These are phyloP conservation scores for Amauroascus verrucosus DNA, from an alignment of 2,329 filamentous ascomycete species.

Conservation along the genomic window DNA sequence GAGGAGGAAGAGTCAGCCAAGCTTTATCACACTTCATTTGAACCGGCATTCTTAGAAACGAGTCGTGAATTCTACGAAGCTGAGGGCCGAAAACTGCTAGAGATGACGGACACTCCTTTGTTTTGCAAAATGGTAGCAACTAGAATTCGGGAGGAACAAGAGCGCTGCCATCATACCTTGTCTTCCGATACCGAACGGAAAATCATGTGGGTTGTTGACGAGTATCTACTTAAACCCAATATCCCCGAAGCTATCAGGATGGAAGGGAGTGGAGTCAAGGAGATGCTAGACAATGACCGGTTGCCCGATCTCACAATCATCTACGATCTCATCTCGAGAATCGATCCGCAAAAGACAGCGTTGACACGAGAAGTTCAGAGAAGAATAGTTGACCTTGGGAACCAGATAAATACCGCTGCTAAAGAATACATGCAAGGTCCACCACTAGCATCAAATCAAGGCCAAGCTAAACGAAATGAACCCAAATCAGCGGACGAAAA, in stretches of 20 bases:
- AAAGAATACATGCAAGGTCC: conserved; percentile 47
- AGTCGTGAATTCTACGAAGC: conserved; percentile 63
- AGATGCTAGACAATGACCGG: conserved; percentile 87
- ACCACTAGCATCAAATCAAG: conserved; percentile 34
- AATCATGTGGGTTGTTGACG: conserved; percentile 66
- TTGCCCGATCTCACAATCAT: conserved; percentile 67
- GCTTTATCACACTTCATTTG: conserved; percentile 74
- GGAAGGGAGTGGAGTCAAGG: conserved; percentile 70
- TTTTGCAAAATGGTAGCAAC: conserved; percentile 70
- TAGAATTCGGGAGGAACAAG: conserved; percentile 68
- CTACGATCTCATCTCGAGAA: conserved; percentile 65
- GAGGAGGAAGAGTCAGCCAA: conserved; percentile 70
- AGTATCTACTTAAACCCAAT: conserved; percentile 66
- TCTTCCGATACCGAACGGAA: conserved; percentile 61
- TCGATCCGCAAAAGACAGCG: conserved; percentile 62
- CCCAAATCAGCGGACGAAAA: conserved; percentile 45
- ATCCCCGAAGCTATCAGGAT: conserved; percentile 73
- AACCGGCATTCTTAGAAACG: conserved; percentile 61
- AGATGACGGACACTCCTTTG: conserved; percentile 65
- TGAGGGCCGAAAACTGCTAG: conserved; percentile 65
- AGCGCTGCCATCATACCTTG: conserved; percentile 73
- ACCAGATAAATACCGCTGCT: conserved; percentile 63
- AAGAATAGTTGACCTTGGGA: conserved; percentile 68
- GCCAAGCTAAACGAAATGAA: conserved; percentile 27
- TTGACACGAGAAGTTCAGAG: conserved; percentile 61